These are phyloP conservation scores for Scheffersomyces stambukii DNA, from an alignment of 1,139 yeast species.

Conservation along the genomic window DNA sequence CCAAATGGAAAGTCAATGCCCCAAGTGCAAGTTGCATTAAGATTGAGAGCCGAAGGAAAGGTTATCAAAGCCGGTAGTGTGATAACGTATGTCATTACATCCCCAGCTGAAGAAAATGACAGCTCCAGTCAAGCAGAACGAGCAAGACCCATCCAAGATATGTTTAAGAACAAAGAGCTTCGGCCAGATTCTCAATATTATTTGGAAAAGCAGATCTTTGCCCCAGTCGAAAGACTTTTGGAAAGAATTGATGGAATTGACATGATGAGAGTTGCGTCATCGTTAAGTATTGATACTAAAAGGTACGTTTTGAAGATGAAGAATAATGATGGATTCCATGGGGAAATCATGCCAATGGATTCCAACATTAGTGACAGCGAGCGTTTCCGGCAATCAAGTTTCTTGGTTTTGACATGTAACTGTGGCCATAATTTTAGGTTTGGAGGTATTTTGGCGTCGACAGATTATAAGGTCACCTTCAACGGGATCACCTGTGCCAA, in stretches of 20 bases:
- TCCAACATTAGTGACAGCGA: constrained; percentile 79
- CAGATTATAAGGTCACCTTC: constrained; percentile 54
- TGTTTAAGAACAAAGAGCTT: constrained; percentile 49
- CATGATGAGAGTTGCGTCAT: constrained; percentile 67
- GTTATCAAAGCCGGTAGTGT: constrained; percentile 87
- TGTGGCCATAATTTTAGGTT: constrained; percentile 63
- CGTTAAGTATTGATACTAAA: constrained; percentile 73
- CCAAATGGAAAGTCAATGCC: constrained; percentile 86
- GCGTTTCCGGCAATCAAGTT: constrained; percentile 65
- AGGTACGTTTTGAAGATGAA: constrained; percentile 52
- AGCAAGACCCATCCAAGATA: constrained; percentile 75
- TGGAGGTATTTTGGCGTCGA: constrained; percentile 69
- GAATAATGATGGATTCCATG: constrained; percentile 29
- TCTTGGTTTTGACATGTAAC: constrained; percentile 54
- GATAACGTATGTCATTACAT: constrained; percentile 77
- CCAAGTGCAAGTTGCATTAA: constrained; percentile 86
- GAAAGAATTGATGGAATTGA: constrained; percentile 88
- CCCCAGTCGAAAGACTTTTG: constrained; percentile 85
- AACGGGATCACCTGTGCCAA: constrained; percentile 68
- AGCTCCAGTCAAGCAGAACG: constrained; percentile 59
- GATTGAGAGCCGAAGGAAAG: constrained; percentile 76
- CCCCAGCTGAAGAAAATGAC: constrained; percentile 30
- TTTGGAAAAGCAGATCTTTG: constrained; percentile 82
- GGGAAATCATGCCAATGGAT: constrained; percentile 72
- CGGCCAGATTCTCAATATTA: constrained; percentile 76